Evolutionary conservation across 768 basidiomycete genomes (phyloP).

Genomic region (Ramaria sp.): DNA sequence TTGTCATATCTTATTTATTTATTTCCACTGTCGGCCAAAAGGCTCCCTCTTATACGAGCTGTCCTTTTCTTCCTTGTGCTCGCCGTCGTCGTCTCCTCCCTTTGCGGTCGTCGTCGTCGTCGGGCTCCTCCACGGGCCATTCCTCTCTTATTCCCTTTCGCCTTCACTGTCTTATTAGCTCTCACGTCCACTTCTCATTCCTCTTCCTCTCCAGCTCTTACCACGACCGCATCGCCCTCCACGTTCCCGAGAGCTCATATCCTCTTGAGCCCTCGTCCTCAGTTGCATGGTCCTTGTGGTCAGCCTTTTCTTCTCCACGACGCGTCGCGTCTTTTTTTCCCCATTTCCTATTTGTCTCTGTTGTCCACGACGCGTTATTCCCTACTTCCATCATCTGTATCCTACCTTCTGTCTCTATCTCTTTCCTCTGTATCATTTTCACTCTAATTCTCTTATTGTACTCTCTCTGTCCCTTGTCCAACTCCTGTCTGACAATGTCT

Average conservation of each 20-base stretch:
- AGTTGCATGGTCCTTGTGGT: neutral
- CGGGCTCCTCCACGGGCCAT: neutral
- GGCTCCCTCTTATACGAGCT: neutral
- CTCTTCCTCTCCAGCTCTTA: slow-evolving; percentile 9
- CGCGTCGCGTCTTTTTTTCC: slow-evolving; percentile 13
- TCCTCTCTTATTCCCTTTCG: neutral
- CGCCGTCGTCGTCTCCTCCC: neutral
- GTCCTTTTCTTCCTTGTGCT: neutral
- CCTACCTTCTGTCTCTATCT: neutral
- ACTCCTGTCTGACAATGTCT: slow-evolving; percentile 2
- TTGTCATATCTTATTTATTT: neutral
- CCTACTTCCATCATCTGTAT: slow-evolving; percentile 15
- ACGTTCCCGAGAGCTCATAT: neutral
- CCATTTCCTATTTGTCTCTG: slow-evolving; percentile 17
- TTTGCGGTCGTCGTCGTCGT: neutral
- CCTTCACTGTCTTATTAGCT: slow-evolving; percentile 2
- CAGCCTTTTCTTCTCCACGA: neutral
- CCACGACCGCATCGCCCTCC: slow-evolving; percentile 10
- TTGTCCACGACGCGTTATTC: slow-evolving; percentile 28
- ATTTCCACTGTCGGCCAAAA: neutral
- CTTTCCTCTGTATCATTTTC: neutral
- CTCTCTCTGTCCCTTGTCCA: slow-evolving; percentile 8
- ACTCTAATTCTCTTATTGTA: neutral
- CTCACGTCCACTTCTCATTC: slow-evolving; percentile 1
- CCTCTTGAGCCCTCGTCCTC: neutral